Evolutionary conservation across 164 flowering plant genomes (phyloP).

Genomic region (Buxus sempervirens): DNA sequence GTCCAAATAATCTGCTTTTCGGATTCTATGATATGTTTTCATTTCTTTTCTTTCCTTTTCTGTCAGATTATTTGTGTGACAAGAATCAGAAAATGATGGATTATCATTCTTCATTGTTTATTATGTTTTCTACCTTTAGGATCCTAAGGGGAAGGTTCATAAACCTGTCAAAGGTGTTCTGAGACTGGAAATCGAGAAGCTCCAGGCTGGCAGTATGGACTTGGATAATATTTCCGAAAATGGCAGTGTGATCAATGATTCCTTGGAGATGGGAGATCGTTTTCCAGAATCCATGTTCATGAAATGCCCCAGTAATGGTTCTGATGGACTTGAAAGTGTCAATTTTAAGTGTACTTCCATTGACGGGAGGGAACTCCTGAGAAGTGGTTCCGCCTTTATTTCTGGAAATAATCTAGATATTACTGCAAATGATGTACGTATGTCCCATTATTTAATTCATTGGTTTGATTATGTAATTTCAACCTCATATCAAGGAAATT

Average conservation of each 20-base stretch:
- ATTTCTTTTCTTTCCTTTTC: too few species aligned
- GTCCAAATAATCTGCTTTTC: too few species aligned
- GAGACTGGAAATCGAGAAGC: slow-evolving; percentile 82
- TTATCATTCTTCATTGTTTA: background rate
- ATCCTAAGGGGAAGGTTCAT: slow-evolving; percentile 94
- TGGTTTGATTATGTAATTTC: too few species aligned
- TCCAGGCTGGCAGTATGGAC: slow-evolving; percentile 48
- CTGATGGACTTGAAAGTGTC: slow-evolving; percentile 47
- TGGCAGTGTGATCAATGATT: slow-evolving; percentile 69
- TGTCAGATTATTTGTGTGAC: background rate
- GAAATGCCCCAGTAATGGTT: slow-evolving; percentile 57
- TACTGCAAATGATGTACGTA: slow-evolving; percentile 61
- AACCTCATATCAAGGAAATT: too few species aligned
- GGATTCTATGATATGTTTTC: too few species aligned
- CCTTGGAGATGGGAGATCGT: slow-evolving; percentile 51
- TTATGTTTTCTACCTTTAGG: slow-evolving; percentile 37
- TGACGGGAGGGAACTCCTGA: slow-evolving; percentile 47
- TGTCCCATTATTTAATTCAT: background rate
- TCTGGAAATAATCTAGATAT: slow-evolving; percentile 37
- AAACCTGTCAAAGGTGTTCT: slow-evolving; percentile 91
- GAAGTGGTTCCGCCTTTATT: slow-evolving; percentile 44
- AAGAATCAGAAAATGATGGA: background rate
- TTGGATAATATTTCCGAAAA: slow-evolving; percentile 62
- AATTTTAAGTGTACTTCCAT: slow-evolving; percentile 34
- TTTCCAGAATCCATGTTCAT: slow-evolving; percentile 37